A percentile compares a stretch with the other conserved stretches of the same genome.
These are phyloP conservation scores for Parasitella parasitica DNA, from an alignment of 371 early-diverging fungal species.

Conservation along the genomic window DNA sequence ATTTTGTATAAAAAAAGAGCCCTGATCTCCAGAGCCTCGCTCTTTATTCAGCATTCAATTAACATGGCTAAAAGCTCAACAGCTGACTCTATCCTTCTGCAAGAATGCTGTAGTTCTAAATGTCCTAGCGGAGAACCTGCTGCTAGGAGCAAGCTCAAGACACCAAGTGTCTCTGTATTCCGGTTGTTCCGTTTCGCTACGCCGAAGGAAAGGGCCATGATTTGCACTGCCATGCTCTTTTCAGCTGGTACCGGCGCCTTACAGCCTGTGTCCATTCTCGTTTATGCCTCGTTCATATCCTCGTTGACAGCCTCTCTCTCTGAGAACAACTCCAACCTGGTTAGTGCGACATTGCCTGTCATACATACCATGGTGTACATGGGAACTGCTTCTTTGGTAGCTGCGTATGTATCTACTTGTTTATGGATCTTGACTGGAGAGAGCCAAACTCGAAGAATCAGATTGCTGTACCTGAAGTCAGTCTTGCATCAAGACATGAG, in stretches of 20 bases:
- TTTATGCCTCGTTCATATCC: constrained; percentile 33
- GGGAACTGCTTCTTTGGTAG: constrained; percentile 29
- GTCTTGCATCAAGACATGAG: constrained; percentile 83
- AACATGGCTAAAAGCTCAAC: background rate
- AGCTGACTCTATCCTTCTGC: background rate
- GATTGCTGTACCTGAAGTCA: constrained; percentile 58
- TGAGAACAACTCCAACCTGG: background rate
- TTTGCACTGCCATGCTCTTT: constrained; percentile 19
- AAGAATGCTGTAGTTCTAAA: background rate
- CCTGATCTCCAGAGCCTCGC: too few species aligned
- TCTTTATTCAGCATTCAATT: too few species aligned
- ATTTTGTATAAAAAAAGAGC: too few species aligned
- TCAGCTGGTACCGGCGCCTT: constrained; percentile 35
- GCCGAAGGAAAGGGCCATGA: constrained; percentile 18
- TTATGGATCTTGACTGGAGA: constrained; percentile 40
- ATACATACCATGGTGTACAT: constrained; percentile 37
- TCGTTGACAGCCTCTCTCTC: background rate
- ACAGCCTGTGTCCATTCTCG: constrained; percentile 37
- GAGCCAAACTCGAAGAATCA: constrained; percentile 38
- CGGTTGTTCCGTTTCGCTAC: constrained; percentile 40
- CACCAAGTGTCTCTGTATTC: constrained; percentile 31
- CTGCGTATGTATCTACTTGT: constrained; percentile 33
- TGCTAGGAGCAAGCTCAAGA: background rate
- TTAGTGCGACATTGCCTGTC: constrained; percentile 13
- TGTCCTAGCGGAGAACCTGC: too few species aligned